These are phyloP conservation scores for Tetragonia tetragonoides DNA, from an alignment of 148 eudicot genomes.

Conservation along the genomic window DNA sequence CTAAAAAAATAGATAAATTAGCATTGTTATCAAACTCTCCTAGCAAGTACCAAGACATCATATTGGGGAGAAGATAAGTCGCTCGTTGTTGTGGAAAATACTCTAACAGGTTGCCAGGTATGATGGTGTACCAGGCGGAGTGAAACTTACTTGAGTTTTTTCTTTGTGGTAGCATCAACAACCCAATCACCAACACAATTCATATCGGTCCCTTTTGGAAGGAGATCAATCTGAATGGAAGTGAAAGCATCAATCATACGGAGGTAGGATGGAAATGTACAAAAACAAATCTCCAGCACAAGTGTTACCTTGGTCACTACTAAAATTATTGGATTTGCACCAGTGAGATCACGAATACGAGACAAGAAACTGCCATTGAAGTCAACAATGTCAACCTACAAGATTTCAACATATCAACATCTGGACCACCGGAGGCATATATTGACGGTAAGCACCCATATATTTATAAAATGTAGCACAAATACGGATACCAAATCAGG, in stretches of 20 bases:
- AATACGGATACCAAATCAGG: too few species aligned
- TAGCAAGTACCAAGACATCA: too few species aligned
- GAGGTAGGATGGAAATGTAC: not conserved
- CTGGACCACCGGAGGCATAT: not conserved
- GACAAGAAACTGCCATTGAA: slow-evolving; percentile 93
- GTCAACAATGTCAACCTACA: slow-evolving; percentile 93
- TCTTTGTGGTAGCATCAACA: slow-evolving; percentile 84
- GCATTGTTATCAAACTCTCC: too few species aligned
- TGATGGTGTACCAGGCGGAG: not conserved
- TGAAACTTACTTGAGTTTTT: slow-evolving; percentile 79
- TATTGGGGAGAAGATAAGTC: too few species aligned
- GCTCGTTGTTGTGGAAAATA: not conserved
- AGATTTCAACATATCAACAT: slow-evolving; percentile 7
- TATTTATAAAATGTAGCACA: not conserved
- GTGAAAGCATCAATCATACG: slow-evolving; percentile 17
- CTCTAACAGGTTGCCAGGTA: not conserved
- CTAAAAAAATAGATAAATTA: too few species aligned
- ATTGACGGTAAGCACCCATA: not conserved
- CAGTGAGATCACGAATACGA: slow-evolving; percentile 89
- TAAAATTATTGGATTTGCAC: slow-evolving; percentile 93
- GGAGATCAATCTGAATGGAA: slow-evolving; percentile 81
- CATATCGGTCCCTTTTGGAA: slow-evolving; percentile 91
- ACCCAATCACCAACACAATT: slow-evolving; percentile 96
- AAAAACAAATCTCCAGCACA: not conserved
- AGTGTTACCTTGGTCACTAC: slow-evolving; percentile 81